phyloP scores from a whole-genome alignment of 169 alveolate genomes.

The Condylostoma magnum region DNA sequence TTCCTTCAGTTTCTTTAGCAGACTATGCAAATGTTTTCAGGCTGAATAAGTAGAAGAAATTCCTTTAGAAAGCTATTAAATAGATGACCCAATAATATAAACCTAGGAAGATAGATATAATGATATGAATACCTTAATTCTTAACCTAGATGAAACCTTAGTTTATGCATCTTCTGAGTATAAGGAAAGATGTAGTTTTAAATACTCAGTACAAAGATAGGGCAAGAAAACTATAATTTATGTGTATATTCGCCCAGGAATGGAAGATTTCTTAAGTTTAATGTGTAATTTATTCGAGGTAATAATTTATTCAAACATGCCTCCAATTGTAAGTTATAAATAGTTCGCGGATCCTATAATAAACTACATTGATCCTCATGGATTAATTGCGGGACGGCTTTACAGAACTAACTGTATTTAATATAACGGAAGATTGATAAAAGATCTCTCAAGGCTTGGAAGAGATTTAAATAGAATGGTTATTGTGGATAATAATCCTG shows the following conservation, averaged over 20 bases:
- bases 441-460: conserved; percentile 80
- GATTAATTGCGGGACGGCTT: conserved; percentile 69
- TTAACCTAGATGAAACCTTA: conserved; percentile 35
- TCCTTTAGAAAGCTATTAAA: too few species aligned
- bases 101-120: too few species aligned
- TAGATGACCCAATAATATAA: too few species aligned
- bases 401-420: conserved; percentile 79
- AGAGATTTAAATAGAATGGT: conserved; percentile 73
- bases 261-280: conserved; percentile 35
- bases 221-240: too few species aligned
- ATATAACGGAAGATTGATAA: conserved; percentile 59
- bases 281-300: conserved; percentile 65
- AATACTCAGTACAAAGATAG: too few species aligned
- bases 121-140: conserved; percentile 27
- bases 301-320: conserved; percentile 83
- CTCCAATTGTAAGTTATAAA: too few species aligned
- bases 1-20: too few species aligned
- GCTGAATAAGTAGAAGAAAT: too few species aligned
- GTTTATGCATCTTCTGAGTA: conserved; percentile 1
- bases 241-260: conserved; percentile 39
- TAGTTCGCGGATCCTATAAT: conserved; percentile 88
- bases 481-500: conserved; percentile 87
- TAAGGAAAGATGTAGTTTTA: conserved; percentile 4
- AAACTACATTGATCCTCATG: conserved; percentile 67
- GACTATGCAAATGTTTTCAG: too few species aligned